Conservation (phyloP, 805 yeast species). For the Yamadazyma takamatsuzukensis region DNA sequence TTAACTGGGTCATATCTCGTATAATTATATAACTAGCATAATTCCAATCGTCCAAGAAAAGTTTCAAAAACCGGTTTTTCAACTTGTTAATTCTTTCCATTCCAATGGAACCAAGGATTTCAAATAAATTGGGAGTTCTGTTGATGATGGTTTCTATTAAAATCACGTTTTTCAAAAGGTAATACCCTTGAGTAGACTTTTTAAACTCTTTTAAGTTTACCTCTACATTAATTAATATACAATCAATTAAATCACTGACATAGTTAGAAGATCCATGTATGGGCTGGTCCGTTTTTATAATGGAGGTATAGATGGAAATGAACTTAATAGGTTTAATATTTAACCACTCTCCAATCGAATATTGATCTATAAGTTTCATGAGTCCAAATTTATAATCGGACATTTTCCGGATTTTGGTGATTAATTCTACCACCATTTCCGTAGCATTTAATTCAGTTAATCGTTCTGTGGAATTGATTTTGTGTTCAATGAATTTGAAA, state of each 20-base stretch:
- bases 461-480: conserved; percentile 42
- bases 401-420: conserved; percentile 62
- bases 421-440: conserved; percentile 67
- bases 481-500: conserved; percentile 51
- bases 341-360: conserved; percentile 67
- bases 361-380: conserved; percentile 43
- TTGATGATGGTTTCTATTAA: conserved; percentile 71
- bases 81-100: conserved; percentile 60
- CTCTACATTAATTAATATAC: conserved; percentile 62
- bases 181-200: conserved; percentile 60
- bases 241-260: conserved; percentile 76
- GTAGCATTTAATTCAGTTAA: conserved; percentile 67
- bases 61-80: conserved; percentile 67
- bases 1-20: conserved; percentile 68
- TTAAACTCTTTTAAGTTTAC: conserved; percentile 46
- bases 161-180: conserved; percentile 66
- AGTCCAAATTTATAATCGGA: conserved; percentile 60
- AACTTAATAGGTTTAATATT: conserved; percentile 53
- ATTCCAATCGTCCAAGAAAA: conserved; percentile 78
- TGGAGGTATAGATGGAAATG: conserved; percentile 45
- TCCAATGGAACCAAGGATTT: conserved; percentile 57
- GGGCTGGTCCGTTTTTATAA: conserved; percentile 39
- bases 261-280: conserved; percentile 59
- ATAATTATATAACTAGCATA: conserved; percentile 70
- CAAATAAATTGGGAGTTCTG: conserved; percentile 49